Percentiles rank a stretch among this genome's conserved stretches.
Evolutionary conservation across 83 land plant species (phyloP).

Genomic region (Picea abies): DNA sequence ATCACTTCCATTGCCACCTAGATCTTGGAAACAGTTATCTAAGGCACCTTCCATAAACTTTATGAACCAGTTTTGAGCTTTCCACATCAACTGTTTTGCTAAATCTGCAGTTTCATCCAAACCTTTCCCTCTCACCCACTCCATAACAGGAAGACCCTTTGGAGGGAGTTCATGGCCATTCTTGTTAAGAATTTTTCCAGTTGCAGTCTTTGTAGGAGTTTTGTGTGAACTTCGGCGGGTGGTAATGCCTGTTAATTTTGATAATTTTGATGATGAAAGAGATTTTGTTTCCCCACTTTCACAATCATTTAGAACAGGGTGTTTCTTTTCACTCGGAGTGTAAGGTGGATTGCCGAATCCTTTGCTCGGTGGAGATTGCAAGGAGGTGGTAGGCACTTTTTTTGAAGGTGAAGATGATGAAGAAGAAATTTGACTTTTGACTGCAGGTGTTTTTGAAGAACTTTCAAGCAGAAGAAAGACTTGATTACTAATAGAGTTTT

Average conservation of each 20-base stretch:
- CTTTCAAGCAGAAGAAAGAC: constrained; percentile 48
- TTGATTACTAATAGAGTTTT: constrained; percentile 21
- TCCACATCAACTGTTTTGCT: constrained; percentile 52
- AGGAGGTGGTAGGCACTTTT: background rate
- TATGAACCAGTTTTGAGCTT: constrained; percentile 83
- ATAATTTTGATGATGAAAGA: background rate
- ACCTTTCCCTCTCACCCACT: constrained; percentile 77
- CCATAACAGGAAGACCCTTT: constrained; percentile 30
- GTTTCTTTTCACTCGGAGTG: background rate
- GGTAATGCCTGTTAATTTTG: background rate
- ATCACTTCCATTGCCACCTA: background rate
- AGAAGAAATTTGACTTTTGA: background rate
- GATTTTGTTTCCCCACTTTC: constrained; percentile 4
- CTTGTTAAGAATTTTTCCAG: constrained; percentile 28
- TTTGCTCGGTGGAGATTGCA: background rate
- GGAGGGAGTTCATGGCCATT: background rate
- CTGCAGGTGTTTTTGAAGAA: constrained; percentile 17
- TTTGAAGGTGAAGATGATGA: constrained; percentile 16
- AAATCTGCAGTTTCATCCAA: constrained; percentile 71
- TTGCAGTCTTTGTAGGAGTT: constrained; percentile 16
- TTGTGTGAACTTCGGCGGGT: background rate
- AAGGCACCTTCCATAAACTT: constrained; percentile 82
- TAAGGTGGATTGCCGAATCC: background rate
- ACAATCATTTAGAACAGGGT: constrained; percentile 9
- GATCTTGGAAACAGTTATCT: constrained; percentile 62